These are phyloP conservation scores for Rhodocollybia butyracea DNA, from an alignment of 768 basidiomycete species.

Conservation along the genomic window DNA sequence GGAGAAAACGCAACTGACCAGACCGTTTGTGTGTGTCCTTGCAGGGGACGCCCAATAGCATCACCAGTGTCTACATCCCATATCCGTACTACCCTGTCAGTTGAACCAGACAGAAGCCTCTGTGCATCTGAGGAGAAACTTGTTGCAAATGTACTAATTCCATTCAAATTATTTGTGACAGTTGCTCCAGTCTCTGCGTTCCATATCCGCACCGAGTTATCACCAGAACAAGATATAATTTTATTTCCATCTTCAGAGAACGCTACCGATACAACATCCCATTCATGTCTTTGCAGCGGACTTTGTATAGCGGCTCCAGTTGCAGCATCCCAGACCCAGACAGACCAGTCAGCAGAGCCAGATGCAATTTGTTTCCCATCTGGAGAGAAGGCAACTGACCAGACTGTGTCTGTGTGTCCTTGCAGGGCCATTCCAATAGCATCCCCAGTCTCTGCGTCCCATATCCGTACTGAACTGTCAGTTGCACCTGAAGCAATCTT, in stretches of 20 bases:
- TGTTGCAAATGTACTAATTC: background rate
- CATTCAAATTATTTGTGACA: background rate
- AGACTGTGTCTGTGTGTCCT: background rate
- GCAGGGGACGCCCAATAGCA: background rate
- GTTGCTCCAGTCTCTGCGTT: background rate
- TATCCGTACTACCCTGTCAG: background rate
- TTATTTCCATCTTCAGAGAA: background rate
- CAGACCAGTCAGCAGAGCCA: background rate
- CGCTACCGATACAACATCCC: background rate
- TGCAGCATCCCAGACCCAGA: conserved; percentile 17
- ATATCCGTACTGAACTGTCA: background rate
- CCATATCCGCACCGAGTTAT: background rate
- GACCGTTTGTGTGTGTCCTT: conserved; percentile 5
- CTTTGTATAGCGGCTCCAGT: conserved; percentile 24
- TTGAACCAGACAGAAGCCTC: background rate
- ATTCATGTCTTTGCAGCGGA: conserved; percentile 8
- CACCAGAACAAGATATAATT: background rate
- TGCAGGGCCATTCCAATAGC: background rate
- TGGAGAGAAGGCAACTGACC: background rate
- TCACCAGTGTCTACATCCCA: background rate
- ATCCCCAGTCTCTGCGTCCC: background rate
- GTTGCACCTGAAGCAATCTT: background rate
- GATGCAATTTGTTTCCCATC: background rate
- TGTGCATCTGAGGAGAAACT: conserved; percentile 1
- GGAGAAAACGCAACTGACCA: conserved; percentile 44